Evolutionary conservation across 148 eudicot species (phyloP).

Genomic region (Amaranthus palmeri): DNA sequence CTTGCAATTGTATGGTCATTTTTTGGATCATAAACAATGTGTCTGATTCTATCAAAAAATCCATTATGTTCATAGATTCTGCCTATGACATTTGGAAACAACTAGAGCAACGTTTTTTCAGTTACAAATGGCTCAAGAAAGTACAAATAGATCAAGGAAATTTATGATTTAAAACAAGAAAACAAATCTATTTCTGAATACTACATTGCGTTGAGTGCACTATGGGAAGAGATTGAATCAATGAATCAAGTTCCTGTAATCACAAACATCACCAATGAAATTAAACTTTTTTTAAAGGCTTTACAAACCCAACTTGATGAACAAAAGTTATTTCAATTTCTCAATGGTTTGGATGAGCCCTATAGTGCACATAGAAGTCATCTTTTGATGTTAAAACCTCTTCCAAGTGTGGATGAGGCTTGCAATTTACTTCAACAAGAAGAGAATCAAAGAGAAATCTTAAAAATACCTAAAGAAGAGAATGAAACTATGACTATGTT

Average conservation of each 20-base stretch:
- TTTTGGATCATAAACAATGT: background rate
- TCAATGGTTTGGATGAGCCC: background rate
- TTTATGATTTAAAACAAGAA: background rate
- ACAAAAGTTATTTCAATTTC: background rate
- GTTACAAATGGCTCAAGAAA: background rate
- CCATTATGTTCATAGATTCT: background rate
- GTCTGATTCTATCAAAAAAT: background rate
- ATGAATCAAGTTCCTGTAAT: background rate
- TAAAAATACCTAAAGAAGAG: rapidly evolving
- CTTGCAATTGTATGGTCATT: background rate
- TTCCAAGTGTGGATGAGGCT: background rate
- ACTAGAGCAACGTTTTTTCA: background rate
- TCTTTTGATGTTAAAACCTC: background rate
- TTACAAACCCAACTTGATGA: background rate
- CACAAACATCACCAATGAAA: background rate
- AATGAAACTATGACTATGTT: background rate
- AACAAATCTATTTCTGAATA: background rate
- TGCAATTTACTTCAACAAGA: background rate
- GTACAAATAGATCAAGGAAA: background rate
- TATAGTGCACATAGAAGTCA: background rate
- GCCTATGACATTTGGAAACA: background rate
- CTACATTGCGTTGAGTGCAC: background rate
- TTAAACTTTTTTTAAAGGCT: background rate
- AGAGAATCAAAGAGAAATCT: background rate
- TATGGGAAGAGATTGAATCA: background rate